Evolutionary conservation across 2,329 filamentous ascomycete genomes (phyloP), one percentile per base, ranked within the genome.

Genomic region (Exophiala sp.): DNA sequence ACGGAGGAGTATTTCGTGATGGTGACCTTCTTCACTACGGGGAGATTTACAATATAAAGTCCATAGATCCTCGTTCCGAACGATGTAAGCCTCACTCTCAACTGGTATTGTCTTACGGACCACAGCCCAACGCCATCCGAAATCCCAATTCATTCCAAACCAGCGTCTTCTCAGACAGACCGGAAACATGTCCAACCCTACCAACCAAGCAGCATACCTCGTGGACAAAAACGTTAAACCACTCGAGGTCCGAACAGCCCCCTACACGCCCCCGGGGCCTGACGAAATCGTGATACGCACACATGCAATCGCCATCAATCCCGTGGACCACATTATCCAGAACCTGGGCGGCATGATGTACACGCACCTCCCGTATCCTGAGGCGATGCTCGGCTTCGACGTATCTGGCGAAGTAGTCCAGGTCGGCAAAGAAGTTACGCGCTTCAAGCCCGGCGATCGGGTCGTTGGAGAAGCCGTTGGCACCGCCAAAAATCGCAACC

Each of bases 361-460:
- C 5, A 63, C 68, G 43, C 60, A 63, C 7, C 51, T 67, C 20
- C 56, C 64, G 12, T 73, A 72, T 51, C 71, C 71, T 1, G 24
- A 29, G 7, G 62, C 61, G 10, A 65, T 73, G 33, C 60, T 73
- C 33, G 76, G 76, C 9, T 63, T 59, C 8, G 76, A 78, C 58
- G 66, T 75, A 11, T 73, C 75, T 1, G 76, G 76, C 10, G 71
- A 75, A 59, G 68, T 78, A 2, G 61, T 73, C 20, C 73, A 76
- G 57, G 67, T 78, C 5, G 77, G 76, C 2, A 65, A 70, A n/a
- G 66, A 65, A 6, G 75, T 79, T 4, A 70, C 69, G 5, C 68
- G 74, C 8, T 71, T 77, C 59, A 67, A 71, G 50, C 68, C 71
- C 16, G 76, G 76, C 2, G 71, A 76, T 54, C 70, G 75, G 21